These are phyloP conservation scores for Fusarium piperis DNA, from an alignment of 2,329 filamentous ascomycete species.

Conservation along the genomic window DNA sequence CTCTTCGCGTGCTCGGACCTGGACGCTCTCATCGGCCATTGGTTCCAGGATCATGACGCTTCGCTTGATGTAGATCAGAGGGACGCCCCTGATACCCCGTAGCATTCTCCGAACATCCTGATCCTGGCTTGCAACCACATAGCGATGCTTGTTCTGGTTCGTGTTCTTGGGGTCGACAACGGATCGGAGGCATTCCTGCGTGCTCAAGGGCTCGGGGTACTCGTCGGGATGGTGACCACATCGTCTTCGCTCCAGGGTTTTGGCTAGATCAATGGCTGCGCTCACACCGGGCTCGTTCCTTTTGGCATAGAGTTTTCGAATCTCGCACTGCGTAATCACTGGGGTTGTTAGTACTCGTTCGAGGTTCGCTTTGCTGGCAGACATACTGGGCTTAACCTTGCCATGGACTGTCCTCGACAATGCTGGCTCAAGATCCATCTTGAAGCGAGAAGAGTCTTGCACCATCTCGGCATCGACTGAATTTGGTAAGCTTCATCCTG, in stretches of 20 bases:
- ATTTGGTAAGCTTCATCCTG: slow-evolving; percentile 34
- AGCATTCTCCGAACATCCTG: slow-evolving; percentile 69
- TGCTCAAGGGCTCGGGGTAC: slow-evolving; percentile 74
- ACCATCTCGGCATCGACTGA: slow-evolving; percentile 86
- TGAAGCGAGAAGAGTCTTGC: slow-evolving; percentile 81
- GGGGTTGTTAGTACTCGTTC: slow-evolving; percentile 34
- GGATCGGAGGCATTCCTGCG: slow-evolving; percentile 74
- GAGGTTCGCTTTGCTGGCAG: slow-evolving; percentile 6
- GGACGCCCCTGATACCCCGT: slow-evolving; percentile 75
- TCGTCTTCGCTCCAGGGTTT: slow-evolving; percentile 77
- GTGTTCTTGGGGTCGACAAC: slow-evolving; percentile 83
- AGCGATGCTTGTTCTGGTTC: slow-evolving; percentile 79
- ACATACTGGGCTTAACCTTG: slow-evolving; percentile 81
- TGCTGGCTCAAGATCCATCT: slow-evolving; percentile 85
- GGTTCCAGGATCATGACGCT: slow-evolving; percentile 79
- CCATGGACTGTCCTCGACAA: slow-evolving; percentile 87
- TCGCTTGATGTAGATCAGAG: slow-evolving; percentile 80
- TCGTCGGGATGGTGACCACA: slow-evolving; percentile 81
- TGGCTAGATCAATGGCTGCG: slow-evolving; percentile 77
- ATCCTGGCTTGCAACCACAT: slow-evolving; percentile 81
- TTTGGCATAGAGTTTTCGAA: slow-evolving; percentile 78
- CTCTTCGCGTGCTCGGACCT: slow-evolving; percentile 74
- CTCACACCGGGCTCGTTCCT: slow-evolving; percentile 63
- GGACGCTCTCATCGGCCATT: slow-evolving; percentile 74
- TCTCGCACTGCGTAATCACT: slow-evolving; percentile 86